A percentile compares a stretch with the other conserved stretches of the same genome.
These are phyloP conservation scores for Phyllosticta citrichinensis DNA, from an alignment of 2,329 filamentous ascomycete genomes.

Conservation along the genomic window DNA sequence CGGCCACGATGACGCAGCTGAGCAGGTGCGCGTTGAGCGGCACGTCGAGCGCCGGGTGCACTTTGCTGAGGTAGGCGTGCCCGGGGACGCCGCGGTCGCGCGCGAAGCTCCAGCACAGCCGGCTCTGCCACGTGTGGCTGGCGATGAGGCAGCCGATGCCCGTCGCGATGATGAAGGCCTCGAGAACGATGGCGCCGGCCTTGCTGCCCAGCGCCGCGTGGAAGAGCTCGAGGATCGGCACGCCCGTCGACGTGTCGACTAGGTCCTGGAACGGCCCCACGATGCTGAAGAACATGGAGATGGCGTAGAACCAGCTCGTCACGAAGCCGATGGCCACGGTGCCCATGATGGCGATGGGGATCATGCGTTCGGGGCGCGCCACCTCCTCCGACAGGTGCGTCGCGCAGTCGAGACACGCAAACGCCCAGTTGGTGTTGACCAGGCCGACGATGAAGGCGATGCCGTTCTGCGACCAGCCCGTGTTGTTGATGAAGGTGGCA, in stretches of 20 bases:
- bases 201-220: slow-evolving; percentile 33
- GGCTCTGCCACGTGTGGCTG: slow-evolving; percentile 41
- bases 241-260: slow-evolving; percentile 30
- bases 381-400: slow-evolving; percentile 45
- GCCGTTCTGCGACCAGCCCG: slow-evolving; percentile 36
- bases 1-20: slow-evolving; percentile 35
- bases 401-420: slow-evolving; percentile 41
- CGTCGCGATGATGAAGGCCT: slow-evolving; percentile 37
- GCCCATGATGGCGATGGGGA: slow-evolving; percentile 41
- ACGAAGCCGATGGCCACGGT: slow-evolving; percentile 41
- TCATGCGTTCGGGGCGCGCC: slow-evolving; percentile 34
- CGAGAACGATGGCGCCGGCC: slow-evolving; percentile 37
- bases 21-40: slow-evolving; percentile 35
- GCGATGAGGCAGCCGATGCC: slow-evolving; percentile 39
- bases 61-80: slow-evolving; percentile 30
- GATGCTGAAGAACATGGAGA: slow-evolving; percentile 42
- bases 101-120: slow-evolving; percentile 44
- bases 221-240: slow-evolving; percentile 41
- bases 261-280: slow-evolving; percentile 35
- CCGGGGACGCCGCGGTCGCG: slow-evolving; percentile 40
- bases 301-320: slow-evolving; percentile 38
- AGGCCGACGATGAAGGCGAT: slow-evolving; percentile 44
- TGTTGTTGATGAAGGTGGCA: slow-evolving; percentile 42
- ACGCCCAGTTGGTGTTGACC: slow-evolving; percentile 42
- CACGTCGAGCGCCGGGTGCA: slow-evolving; percentile 28